Conservation (phyloP, 805 yeast species). For the Candida tammaniensis region DNA sequence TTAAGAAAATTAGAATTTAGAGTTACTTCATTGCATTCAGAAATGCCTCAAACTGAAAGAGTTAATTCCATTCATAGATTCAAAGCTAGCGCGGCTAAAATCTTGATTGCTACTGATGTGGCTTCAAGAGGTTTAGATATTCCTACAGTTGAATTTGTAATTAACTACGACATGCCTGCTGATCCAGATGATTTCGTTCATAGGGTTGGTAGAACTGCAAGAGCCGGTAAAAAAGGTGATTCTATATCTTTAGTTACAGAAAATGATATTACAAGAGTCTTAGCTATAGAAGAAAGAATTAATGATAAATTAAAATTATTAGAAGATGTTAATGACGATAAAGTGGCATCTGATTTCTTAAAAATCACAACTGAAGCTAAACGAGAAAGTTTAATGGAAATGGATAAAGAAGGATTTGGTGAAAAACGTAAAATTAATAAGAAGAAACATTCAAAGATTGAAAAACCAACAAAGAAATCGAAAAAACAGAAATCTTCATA, state of each 20-base stretch:
- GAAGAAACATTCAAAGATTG: slow-evolving; percentile 23
- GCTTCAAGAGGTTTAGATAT: slow-evolving; percentile 98
- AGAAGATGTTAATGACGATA: slow-evolving; percentile 68
- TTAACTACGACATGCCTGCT: slow-evolving; percentile 91
- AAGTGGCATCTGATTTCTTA: slow-evolving; percentile 70
- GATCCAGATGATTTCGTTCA: slow-evolving; percentile 97
- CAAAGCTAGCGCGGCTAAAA: slow-evolving; percentile 91
- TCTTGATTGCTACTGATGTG: slow-evolving; percentile 92
- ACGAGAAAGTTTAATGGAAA: slow-evolving; percentile 86
- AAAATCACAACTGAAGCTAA: slow-evolving; percentile 75
- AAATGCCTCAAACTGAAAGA: slow-evolving; percentile 91
- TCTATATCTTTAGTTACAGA: slow-evolving; percentile 82
- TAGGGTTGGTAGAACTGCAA: slow-evolving; percentile 97
- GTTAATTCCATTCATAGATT: slow-evolving; percentile 89
- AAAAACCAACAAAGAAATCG: neutral
- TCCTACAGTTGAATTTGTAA: slow-evolving; percentile 84
- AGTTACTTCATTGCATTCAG: slow-evolving; percentile 89
- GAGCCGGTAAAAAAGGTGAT: slow-evolving; percentile 92
- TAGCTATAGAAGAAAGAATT: slow-evolving; percentile 84
- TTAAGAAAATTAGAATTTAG: slow-evolving; percentile 70
- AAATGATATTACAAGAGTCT: slow-evolving; percentile 75
- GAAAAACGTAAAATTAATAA: slow-evolving; percentile 58
- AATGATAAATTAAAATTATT: slow-evolving; percentile 77
- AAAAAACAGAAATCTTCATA: neutral
- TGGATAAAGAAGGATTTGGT: slow-evolving; percentile 90